These are phyloP conservation scores for Amaranthus cruentus DNA, from an alignment of 148 eudicot genomes.

Conservation along the genomic window DNA sequence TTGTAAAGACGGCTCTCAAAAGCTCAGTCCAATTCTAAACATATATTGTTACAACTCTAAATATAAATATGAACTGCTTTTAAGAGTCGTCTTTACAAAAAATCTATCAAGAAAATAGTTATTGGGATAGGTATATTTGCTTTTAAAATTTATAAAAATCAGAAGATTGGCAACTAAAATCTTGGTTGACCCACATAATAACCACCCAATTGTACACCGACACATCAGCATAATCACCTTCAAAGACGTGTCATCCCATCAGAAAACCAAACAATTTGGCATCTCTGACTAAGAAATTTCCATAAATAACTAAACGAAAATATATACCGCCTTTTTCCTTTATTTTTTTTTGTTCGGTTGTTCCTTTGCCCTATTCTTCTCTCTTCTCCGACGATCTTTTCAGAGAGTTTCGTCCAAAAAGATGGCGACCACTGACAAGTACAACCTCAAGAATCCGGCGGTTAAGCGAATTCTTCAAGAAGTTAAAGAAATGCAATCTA, in stretches of 20 bases:
- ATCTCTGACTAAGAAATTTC: background rate
- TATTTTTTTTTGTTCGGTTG: background rate
- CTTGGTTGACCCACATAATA: background rate
- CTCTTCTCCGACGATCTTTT: slow-evolving; percentile 2
- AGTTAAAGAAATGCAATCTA: slow-evolving; percentile 94
- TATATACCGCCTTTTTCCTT: background rate
- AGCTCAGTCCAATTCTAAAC: no score
- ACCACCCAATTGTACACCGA: background rate
- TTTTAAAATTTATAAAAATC: no score
- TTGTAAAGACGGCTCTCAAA: no score
- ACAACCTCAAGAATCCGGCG: slow-evolving; percentile 85
- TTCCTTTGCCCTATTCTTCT: background rate
- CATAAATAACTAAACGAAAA: background rate
- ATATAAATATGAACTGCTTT: no score
- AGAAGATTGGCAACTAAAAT: background rate
- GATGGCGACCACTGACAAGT: slow-evolving; percentile 71
- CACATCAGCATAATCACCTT: background rate
- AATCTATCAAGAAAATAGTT: no score
- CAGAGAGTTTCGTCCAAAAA: background rate
- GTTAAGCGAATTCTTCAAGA: slow-evolving; percentile 96
- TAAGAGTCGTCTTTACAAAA: no score
- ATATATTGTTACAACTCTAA: no score
- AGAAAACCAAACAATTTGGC: background rate
- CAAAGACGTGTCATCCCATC: slow-evolving; percentile 15
- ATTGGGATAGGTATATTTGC: no score